Percentiles rank a stretch among this genome's conserved stretches.
Conservation (phyloP, 1,284 basidiomycete species). For the Cryptococcus sp. region DNA sequence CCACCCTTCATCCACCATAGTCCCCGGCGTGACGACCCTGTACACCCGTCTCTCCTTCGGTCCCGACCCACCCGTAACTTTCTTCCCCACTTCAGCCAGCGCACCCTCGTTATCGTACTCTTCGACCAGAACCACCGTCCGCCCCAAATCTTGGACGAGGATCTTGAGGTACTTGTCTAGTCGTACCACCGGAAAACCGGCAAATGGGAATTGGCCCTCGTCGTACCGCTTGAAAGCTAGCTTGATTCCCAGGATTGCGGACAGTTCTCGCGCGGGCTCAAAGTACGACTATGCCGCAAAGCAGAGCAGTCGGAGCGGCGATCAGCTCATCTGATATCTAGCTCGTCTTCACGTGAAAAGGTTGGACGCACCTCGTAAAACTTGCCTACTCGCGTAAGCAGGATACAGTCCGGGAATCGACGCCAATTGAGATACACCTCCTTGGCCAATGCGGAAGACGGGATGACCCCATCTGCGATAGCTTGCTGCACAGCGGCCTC, state of each 20-base stretch:
- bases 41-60: slow-evolving; percentile 66
- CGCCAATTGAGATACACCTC: slow-evolving; percentile 71
- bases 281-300: slow-evolving; percentile 74
- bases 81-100: slow-evolving; percentile 53
- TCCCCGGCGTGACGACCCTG: slow-evolving; percentile 87
- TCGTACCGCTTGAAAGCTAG: slow-evolving; percentile 41
- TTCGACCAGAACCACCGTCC: slow-evolving; percentile 88
- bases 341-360: not conserved
- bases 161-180: slow-evolving; percentile 83
- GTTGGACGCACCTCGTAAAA: slow-evolving; percentile 78
- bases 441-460: slow-evolving; percentile 60
- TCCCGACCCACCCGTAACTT: slow-evolving; percentile 57
- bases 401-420: slow-evolving; percentile 80
- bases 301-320: not conserved
- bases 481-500: slow-evolving; percentile 8
- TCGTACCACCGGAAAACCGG: slow-evolving; percentile 81
- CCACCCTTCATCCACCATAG: slow-evolving; percentile 86
- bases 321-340: not conserved
- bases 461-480: slow-evolving; percentile 22
- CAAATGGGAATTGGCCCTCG: slow-evolving; percentile 65
- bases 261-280: slow-evolving; percentile 78
- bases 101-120: slow-evolving; percentile 64
- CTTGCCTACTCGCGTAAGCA: slow-evolving; percentile 87
- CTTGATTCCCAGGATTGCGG: slow-evolving; percentile 63
- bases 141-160: slow-evolving; percentile 76